Conservation (phyloP, 495 filamentous ascomycete genomes). For the Daldinia bambusicola region DNA sequence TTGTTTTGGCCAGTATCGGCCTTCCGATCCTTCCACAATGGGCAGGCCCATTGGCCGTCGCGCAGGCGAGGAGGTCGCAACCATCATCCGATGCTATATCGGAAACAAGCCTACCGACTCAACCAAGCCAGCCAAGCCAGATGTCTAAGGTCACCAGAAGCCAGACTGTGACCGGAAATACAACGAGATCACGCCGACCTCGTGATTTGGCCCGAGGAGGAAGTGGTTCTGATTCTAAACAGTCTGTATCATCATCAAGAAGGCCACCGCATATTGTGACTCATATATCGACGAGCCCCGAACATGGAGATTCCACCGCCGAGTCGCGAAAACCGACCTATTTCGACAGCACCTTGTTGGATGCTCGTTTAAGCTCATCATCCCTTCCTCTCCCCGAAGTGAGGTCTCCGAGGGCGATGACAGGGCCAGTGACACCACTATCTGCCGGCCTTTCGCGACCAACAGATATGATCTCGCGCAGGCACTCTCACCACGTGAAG, state of each 20-base stretch:
- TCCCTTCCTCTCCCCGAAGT: constrained; percentile 71
- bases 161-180: constrained; percentile 66
- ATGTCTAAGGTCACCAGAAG: constrained; percentile 64
- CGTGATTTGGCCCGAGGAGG: constrained; percentile 56
- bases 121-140: constrained; percentile 45
- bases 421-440: constrained; percentile 60
- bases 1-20: constrained; percentile 72
- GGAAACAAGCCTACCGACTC: constrained; percentile 59
- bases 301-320: constrained; percentile 27
- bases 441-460: constrained; percentile 63
- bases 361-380: constrained; percentile 69
- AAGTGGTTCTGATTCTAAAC: constrained; percentile 53
- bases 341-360: constrained; percentile 57
- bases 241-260: constrained; percentile 43
- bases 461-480: constrained; percentile 57
- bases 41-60: constrained; percentile 77
- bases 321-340: constrained; percentile 45
- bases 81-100: constrained; percentile 64
- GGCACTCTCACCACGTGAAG: constrained; percentile 62
- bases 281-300: constrained; percentile 36
- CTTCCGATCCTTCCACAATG: constrained; percentile 64
- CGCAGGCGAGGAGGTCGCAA: constrained; percentile 75
- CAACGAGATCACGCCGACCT: constrained; percentile 57
- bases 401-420: constrained; percentile 56
- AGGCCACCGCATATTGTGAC: constrained; percentile 42